These are phyloP conservation scores for barley (Hordeum vulgare) DNA, from an alignment of 176 grass and related monocot genomes.

Conservation along the genomic window MorexV3_pseudomolecules_assembly NC_058521.1:14917748-14918247, in stretches of 20 bases:
- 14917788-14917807: no score
- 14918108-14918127: no score
- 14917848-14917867: conserved; percentile 22
- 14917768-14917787: no score
- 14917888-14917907: not conserved
- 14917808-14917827: no score
- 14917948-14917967: not conserved
- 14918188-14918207: no score
- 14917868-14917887: not conserved
- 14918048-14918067: not conserved
- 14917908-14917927: not conserved
- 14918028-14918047: not conserved
- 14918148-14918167: not conserved
- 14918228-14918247: not conserved
- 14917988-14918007: not conserved
- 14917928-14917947: no score
- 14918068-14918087: no score
- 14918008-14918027: not conserved
- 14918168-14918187: not conserved
- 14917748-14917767: no score
- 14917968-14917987: conserved; percentile 9
- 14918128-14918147: no score
- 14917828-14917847: conserved; percentile 1
- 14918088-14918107: no score
- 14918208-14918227: not conserved